Evolutionary conservation across 1,139 yeast genomes (phyloP).

Genomic region (Suhomyces panamericanus): DNA sequence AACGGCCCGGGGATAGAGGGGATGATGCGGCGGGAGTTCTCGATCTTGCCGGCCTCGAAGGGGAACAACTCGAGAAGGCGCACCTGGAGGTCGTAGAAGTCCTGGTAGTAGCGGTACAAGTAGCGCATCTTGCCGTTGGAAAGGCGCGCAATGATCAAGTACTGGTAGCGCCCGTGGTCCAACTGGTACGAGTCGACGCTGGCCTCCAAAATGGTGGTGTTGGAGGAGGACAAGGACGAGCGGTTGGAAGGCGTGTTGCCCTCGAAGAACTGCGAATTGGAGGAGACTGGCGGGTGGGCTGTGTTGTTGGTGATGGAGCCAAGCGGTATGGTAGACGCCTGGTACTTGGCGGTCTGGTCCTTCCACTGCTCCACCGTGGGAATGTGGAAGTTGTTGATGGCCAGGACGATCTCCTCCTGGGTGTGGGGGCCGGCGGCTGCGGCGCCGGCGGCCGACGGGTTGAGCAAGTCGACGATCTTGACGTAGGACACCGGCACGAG

Average conservation of each 20-base stretch:
- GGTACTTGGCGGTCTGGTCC: slow-evolving; percentile 83
- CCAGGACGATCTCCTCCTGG: slow-evolving; percentile 30
- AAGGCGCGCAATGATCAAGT: slow-evolving; percentile 68
- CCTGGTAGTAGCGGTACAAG: slow-evolving; percentile 89
- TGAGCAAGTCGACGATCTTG: slow-evolving; percentile 73
- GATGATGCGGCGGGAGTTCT: slow-evolving; percentile 67
- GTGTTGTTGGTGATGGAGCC: slow-evolving; percentile 46
- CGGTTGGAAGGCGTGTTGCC: slow-evolving; percentile 29
- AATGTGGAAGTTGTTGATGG: slow-evolving; percentile 61
- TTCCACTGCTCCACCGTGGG: slow-evolving; percentile 98
- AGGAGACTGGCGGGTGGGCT: slow-evolving; percentile 29
- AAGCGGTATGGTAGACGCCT: slow-evolving; percentile 84
- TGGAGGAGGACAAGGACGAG: slow-evolving; percentile 36
- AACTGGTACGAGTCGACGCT: slow-evolving; percentile 79
- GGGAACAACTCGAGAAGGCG: slow-evolving; percentile 82
- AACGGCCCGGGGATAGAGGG: slow-evolving; percentile 98
- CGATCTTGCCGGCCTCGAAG: slow-evolving; percentile 87
- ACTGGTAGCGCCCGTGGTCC: slow-evolving; percentile 90
- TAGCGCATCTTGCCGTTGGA: slow-evolving; percentile 69
- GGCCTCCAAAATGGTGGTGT: slow-evolving; percentile 52
- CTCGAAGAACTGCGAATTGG: slow-evolving; percentile 45
- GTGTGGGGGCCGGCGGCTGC: slow-evolving; percentile 15
- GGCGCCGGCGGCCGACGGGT: slow-evolving; percentile 34
- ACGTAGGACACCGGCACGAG: slow-evolving; percentile 90
- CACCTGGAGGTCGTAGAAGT: slow-evolving; percentile 92